Evolutionary conservation across 257 asterid species (phyloP), one percentile per base, ranked within the genome.

Genomic region (Hygrophila difformis): DNA sequence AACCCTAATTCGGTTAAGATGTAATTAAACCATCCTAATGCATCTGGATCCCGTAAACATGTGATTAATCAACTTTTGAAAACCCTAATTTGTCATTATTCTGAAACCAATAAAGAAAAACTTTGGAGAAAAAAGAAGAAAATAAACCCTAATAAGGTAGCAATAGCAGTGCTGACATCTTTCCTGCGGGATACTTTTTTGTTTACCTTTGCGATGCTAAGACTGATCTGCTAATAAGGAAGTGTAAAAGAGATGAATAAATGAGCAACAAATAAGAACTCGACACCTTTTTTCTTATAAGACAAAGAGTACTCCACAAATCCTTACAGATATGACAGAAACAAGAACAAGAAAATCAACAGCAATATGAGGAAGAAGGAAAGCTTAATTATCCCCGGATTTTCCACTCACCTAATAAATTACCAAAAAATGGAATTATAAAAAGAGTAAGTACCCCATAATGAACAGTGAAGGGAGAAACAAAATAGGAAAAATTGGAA

Each of bases 1-100:
- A 33, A 33, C 76, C 75, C 73, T 65, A 64, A 43, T 72, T 72
- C 63, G 69, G 67, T 67, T 43, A 44, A 39, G 59, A 13, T 75
- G 61, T 20, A 47, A 31, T 16, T 42, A 16, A 23, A 36, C 16
- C 50, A 36, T 33, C 21, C 24, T 23, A 10, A 47, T 14, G 37
- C 14, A 16, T 19, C 49, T 39, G 18, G 13, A 39, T 10, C 22
- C 12, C n/a, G 4, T 12, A 12, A 23, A n/a, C 8, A 19, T 12
- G 2, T n/a, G 12, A 29, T 13, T 40, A 36, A 18, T 12, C 31
- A 26, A 26, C 12, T 43, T 33, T 22, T 35, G 12, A 10, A 38
- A 53, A 60, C 38, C 65, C 62, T 66, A 58, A 55, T 39, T 65
- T 53, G 18, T 18, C 16, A 53, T 37, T 33, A 33, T 12, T 9